Percentiles rank a stretch among this genome's conserved stretches.
These are phyloP conservation scores for Salix udensis DNA, from an alignment of 345 rosid genomes.

Conservation along the genomic window DNA sequence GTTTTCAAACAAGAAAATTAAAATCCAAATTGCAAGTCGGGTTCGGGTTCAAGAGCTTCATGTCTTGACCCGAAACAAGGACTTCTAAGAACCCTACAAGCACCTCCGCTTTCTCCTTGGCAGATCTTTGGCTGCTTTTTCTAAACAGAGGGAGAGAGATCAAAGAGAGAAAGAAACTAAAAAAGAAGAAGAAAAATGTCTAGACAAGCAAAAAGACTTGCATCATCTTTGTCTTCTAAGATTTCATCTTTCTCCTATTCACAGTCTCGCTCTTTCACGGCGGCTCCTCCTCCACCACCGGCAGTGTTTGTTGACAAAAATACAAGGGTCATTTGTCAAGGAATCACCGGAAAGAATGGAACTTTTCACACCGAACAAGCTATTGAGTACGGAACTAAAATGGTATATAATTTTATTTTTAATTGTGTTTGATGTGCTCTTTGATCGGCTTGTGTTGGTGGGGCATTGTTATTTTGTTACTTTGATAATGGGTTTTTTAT, in stretches of 20 bases:
- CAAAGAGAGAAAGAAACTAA: neutral
- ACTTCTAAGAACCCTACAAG: neutral
- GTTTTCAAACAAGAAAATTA: neutral
- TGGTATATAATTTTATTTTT: conserved; percentile 36
- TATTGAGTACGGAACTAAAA: conserved; percentile 94
- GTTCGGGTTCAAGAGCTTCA: neutral
- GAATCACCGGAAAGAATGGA: conserved; percentile 92
- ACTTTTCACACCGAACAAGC: conserved; percentile 97
- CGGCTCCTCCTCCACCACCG: conserved; percentile 56
- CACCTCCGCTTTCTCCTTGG: neutral
- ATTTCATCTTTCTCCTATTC: conserved; percentile 17
- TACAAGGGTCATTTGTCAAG: conserved; percentile 89
- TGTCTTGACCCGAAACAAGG: neutral
- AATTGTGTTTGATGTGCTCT: neutral
- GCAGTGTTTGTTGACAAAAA: conserved; percentile 91
- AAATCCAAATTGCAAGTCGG: neutral
- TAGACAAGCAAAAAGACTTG: conserved; percentile 1
- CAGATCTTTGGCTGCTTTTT: neutral
- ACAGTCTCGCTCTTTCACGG: conserved; percentile 47
- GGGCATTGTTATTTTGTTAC: neutral
- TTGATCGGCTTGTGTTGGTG: neutral
- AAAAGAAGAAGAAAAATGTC: neutral
- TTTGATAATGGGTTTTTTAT: neutral
- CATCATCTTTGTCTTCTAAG: conserved; percentile 3
- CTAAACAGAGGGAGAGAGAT: neutral